These are phyloP conservation scores for Ophiostoma novo-ulmi DNA, from an alignment of 2,329 filamentous ascomycete species.

Conservation along the genomic window DNA sequence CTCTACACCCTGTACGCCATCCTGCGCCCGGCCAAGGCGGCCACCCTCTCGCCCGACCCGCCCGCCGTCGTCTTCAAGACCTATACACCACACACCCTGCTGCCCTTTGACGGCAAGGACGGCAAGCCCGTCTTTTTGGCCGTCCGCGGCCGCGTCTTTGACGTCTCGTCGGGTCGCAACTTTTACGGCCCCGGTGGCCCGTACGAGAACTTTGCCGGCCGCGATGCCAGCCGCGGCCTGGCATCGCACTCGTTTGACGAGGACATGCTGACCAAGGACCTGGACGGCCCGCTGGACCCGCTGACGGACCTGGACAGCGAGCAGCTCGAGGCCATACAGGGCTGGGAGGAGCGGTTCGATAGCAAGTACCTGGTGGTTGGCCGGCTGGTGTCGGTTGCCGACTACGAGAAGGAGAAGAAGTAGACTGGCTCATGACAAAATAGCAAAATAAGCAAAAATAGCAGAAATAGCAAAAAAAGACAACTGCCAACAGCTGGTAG, in stretches of 20 bases:
- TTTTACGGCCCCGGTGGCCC: conserved; percentile 96
- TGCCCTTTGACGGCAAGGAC: conserved; percentile 75
- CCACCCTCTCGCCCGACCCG: conserved; percentile 48
- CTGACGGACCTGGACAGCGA: conserved; percentile 66
- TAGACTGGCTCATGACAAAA: background rate
- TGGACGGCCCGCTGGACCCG: conserved; percentile 75
- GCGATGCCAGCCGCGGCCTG: conserved; percentile 82
- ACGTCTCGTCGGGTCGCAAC: conserved; percentile 78
- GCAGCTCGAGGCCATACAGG: conserved; percentile 74
- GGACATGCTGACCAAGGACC: conserved; percentile 88
- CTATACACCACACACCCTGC: conserved; percentile 74
- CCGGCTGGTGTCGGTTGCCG: conserved; percentile 59
- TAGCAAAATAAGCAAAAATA: no score
- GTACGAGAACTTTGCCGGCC: conserved; percentile 92
- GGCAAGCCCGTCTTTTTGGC: conserved; percentile 76
- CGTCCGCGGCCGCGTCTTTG: conserved; percentile 87
- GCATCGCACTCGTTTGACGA: conserved; percentile 90
- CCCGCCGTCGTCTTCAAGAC: conserved; percentile 59
- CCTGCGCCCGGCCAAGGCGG: conserved; percentile 46
- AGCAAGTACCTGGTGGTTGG: conserved; percentile 97
- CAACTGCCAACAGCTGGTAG: no score
- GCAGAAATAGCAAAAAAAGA: no score
- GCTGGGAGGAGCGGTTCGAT: conserved; percentile 89
- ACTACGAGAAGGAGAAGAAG: conserved; percentile 33
- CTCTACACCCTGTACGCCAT: conserved; percentile 55